These are phyloP conservation scores for Ceriops tagal DNA, from an alignment of 345 rosid genomes.

Conservation along the genomic window DNA sequence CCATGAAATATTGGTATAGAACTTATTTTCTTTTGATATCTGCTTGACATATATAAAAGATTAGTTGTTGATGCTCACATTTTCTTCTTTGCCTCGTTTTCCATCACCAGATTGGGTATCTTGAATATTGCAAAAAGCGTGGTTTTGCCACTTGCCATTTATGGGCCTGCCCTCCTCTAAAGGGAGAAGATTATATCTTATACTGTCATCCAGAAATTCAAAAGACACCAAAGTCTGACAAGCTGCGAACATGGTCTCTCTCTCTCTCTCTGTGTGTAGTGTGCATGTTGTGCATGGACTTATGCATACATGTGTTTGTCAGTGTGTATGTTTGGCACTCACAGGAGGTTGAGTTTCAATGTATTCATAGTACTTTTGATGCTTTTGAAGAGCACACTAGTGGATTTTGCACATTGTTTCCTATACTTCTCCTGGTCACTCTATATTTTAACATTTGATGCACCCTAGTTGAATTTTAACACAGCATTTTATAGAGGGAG, in stretches of 20 bases:
- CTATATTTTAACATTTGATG: neutral
- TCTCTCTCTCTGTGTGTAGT: conserved; percentile 7
- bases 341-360: neutral
- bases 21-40: neutral
- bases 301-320: neutral
- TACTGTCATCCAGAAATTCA: conserved; percentile 32
- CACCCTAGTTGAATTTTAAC: neutral
- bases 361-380: neutral
- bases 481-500: neutral
- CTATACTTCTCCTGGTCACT: neutral
- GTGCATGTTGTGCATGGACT: neutral
- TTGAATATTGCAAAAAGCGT: conserved; percentile 30
- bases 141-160: conserved; percentile 30
- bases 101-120: conserved; percentile 28
- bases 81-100: neutral
- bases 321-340: neutral
- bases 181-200: conserved; percentile 34
- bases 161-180: conserved; percentile 36
- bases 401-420: too few relatives aligned
- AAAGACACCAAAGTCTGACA: conserved; percentile 35
- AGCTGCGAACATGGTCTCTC: conserved; percentile 27
- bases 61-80: neutral
- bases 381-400: too few relatives aligned
- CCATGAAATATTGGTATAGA: conserved; percentile 29
- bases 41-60: neutral